A percentile compares a stretch with the other conserved stretches of the same genome.
phyloP scores from a whole-genome alignment of 2,329 filamentous ascomycete genomes.

The Fusarium buxicola region DNA sequence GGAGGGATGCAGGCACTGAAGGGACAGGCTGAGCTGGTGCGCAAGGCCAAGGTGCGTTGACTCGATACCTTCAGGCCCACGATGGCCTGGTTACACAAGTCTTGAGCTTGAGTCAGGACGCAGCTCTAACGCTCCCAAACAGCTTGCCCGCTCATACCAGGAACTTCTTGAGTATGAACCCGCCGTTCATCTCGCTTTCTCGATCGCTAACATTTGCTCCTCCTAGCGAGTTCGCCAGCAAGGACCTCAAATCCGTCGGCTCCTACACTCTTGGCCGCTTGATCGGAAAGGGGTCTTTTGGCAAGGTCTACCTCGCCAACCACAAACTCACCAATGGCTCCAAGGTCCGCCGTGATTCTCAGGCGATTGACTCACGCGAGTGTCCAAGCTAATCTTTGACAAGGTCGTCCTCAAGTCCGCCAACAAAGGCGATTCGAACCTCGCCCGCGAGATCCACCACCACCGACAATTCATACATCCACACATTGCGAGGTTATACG shows the following conservation, averaged over 20 bases:
- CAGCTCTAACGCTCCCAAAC: slow-evolving; percentile 7
- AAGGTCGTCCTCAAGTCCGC: slow-evolving; percentile 98
- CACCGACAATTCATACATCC: slow-evolving; percentile 98
- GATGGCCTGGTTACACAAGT: not conserved
- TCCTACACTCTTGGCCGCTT: slow-evolving; percentile 93
- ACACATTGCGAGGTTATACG: slow-evolving; percentile 95
- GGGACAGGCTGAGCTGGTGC: slow-evolving; percentile 69
- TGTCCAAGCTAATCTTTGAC: slow-evolving; percentile 11
- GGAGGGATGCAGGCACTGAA: slow-evolving; percentile 65
- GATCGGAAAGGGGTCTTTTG: slow-evolving; percentile 98
- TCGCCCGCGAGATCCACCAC: slow-evolving; percentile 97
- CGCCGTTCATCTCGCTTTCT: not conserved
- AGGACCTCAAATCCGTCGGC: slow-evolving; percentile 90
- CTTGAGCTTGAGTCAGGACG: not conserved
- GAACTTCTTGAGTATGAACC: slow-evolving; percentile 86
- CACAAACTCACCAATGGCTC: slow-evolving; percentile 99
- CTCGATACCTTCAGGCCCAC: not conserved
- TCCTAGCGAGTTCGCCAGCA: slow-evolving; percentile 92
- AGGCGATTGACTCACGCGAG: not conserved
- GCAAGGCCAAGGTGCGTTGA: slow-evolving; percentile 68
- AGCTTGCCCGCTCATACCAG: slow-evolving; percentile 98
- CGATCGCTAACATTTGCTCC: slow-evolving; percentile 17
- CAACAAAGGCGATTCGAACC: slow-evolving; percentile 93
- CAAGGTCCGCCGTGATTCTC: slow-evolving; percentile 70
- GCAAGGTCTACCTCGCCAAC: slow-evolving; percentile 94